Base-by-base conservation (phyloP, 768 basidiomycete genomes). In the Kwoniella sp. region DNA sequence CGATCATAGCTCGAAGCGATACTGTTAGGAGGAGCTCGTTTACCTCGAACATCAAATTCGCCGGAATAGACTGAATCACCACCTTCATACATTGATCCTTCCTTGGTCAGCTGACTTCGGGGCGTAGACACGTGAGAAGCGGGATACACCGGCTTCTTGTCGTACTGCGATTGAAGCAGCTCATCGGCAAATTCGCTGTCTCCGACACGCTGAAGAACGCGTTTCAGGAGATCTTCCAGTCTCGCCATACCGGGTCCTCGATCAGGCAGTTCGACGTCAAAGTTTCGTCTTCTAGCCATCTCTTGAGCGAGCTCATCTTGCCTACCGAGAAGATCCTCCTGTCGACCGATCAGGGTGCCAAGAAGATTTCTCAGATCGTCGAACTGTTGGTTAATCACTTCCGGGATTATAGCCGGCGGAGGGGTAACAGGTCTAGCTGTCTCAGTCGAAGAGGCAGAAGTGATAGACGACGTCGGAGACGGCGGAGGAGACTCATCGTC, bases 221-320 rank as follows among this genome's bases (percentile, higher is more conserved):
- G 72, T 15, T 83, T 82, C 21, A 85, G 84, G 57, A 92, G 80
- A 25, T 87, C 70, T 56, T 79, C 78, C 5, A 79, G 29, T 13
- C 77, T 55, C 24, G 67, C 30, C 48, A 75, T 50, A 40, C 64
- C 63, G 2, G 71, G 74, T 24, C 53, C 65, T 19, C 61, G 64
- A 24, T 50, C 59, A 15, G 66, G 62, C 6, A 68, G 15, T 22
- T 71, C 68, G 9, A 71, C 50, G 48, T 75, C 72, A 36, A 51
- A 64, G 2, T 53, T 58, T 25, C 69, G 40, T 9, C 68, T 49
- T n/a, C 67, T 55, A 26, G 65, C 59, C 15, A 66, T 55, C 44
- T 73, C 85, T 77, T 94, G 90, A 78, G 85, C 82, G 22, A 95
- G 77, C 5, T 83, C 85, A 9, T 82, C 81, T 7, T 87, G 82